A percentile compares a stretch with the other conserved stretches of the same genome.
phyloP scores from a whole-genome alignment of 495 filamentous ascomycete species.

The Penicillium verhagenii region DNA sequence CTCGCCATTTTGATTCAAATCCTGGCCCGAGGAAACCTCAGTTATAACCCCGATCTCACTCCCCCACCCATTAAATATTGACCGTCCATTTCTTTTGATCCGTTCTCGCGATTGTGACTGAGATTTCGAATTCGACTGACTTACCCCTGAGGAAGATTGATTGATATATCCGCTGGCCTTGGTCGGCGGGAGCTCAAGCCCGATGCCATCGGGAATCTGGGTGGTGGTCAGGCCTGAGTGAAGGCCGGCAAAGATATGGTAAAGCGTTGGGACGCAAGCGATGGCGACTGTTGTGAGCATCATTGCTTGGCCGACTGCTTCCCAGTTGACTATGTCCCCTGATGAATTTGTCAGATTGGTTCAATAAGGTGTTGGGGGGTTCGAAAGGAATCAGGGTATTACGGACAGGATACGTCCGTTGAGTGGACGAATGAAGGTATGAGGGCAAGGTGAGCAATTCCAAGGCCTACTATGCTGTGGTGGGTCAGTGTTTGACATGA shows the following conservation, averaged over 20 bases:
- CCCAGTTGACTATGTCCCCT: slow-evolving; percentile 19
- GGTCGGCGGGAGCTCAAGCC: slow-evolving; percentile 17
- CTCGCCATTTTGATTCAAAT: background rate
- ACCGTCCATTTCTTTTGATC: background rate
- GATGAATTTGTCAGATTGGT: slow-evolving; percentile 2
- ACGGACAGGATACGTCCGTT: slow-evolving; percentile 22
- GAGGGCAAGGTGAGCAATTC: slow-evolving; percentile 20
- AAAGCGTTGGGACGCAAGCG: slow-evolving; percentile 36
- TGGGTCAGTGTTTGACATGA: slow-evolving; percentile 1
- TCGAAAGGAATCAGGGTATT: background rate
- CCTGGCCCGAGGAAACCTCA: background rate
- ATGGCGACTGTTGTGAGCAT: slow-evolving; percentile 28
- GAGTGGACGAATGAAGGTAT: slow-evolving; percentile 22
- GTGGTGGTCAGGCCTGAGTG: slow-evolving; percentile 35
- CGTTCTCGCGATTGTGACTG: background rate
- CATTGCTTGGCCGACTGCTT: slow-evolving; percentile 24
- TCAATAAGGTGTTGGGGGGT: background rate
- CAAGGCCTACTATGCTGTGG: slow-evolving; percentile 20
- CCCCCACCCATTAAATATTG: no score
- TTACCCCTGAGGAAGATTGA: background rate
- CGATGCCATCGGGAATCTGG: slow-evolving; percentile 20
- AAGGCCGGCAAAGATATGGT: slow-evolving; percentile 36
- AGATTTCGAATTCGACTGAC: background rate
- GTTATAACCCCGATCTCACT: background rate
- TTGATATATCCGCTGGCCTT: slow-evolving; percentile 15